Conservation (phyloP, 2,329 filamentous ascomycete genomes). For the Ceratocystis diversiconidia region DNA sequence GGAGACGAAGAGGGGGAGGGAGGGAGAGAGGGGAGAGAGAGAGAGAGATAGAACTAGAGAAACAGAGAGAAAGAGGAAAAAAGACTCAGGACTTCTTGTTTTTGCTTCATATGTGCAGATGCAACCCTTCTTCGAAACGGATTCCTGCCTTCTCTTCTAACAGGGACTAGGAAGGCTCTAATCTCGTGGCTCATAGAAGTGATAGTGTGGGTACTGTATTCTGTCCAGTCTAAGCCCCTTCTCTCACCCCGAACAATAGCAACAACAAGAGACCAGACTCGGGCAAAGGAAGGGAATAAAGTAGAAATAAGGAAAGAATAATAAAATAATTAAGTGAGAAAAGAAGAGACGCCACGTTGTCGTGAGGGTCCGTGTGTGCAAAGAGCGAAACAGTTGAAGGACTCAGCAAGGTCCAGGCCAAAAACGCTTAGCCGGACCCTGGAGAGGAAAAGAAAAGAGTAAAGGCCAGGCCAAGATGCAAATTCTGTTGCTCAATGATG, state of each 20-base stretch:
- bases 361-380: neutral
- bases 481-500: too few species aligned
- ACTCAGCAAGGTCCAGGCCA: neutral
- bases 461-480: neutral
- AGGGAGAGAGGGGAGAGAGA: neutral
- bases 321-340: neutral
- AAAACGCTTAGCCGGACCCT: neutral
- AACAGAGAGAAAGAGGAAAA: neutral
- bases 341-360: neutral
- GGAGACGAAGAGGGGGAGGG: too few species aligned
- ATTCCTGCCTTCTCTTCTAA: too few species aligned
- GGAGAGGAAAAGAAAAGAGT: neutral
- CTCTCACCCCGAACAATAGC: neutral
- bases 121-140: neutral
- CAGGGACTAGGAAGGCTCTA: neutral
- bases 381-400: neutral
- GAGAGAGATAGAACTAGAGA: neutral
- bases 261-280: neutral
- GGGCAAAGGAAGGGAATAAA: neutral
- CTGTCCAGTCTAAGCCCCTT: neutral
- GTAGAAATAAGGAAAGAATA: neutral
- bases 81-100: neutral
- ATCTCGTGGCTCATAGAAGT: neutral
- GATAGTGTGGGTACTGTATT: neutral
- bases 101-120: neutral